Evolutionary conservation across 177 flowering plant genomes (phyloP).

Genomic region (Vitis hybrid): DNA sequence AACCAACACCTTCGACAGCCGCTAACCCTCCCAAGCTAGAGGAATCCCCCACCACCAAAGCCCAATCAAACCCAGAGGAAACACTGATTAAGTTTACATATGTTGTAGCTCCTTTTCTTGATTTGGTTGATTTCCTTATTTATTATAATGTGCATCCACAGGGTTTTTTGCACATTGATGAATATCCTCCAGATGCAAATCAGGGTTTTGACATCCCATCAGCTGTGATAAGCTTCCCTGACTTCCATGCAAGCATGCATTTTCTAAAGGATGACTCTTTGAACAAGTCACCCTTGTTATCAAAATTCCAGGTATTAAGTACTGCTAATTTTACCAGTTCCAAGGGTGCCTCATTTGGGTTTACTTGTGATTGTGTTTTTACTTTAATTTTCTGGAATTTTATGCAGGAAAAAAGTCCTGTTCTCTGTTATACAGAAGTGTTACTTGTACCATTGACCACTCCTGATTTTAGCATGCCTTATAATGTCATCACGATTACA

Average conservation of each 20-base stretch:
- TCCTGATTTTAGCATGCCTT: slow-evolving; percentile 99
- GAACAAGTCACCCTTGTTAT: slow-evolving; percentile 49
- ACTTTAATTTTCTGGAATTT: slow-evolving; percentile 14
- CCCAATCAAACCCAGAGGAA: too few species aligned
- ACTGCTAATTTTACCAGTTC: not conserved
- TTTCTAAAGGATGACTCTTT: slow-evolving; percentile 37
- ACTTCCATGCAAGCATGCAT: slow-evolving; percentile 45
- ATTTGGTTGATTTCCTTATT: slow-evolving; percentile 8
- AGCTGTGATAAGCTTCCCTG: slow-evolving; percentile 80
- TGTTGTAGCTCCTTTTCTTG: not conserved
- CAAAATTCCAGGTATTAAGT: slow-evolving; percentile 62
- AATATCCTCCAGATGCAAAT: slow-evolving; percentile 98
- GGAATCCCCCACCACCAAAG: too few species aligned
- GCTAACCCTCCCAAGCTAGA: too few species aligned
- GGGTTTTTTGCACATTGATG: slow-evolving; percentile 94
- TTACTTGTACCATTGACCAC: slow-evolving; percentile 95
- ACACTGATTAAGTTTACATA: too few species aligned
- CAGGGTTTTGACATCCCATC: slow-evolving; percentile 98
- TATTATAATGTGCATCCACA: slow-evolving; percentile 19
- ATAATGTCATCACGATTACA: slow-evolving; percentile 92
- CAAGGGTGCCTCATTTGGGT: not conserved
- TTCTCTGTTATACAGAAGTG: slow-evolving; percentile 84
- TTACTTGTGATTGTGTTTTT: slow-evolving; percentile 8
- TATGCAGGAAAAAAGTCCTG: slow-evolving; percentile 61
- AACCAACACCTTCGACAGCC: too few species aligned